These are phyloP conservation scores for Lactifluus subvellereus DNA, from an alignment of 768 basidiomycete genomes.

Conservation along the genomic window DNA sequence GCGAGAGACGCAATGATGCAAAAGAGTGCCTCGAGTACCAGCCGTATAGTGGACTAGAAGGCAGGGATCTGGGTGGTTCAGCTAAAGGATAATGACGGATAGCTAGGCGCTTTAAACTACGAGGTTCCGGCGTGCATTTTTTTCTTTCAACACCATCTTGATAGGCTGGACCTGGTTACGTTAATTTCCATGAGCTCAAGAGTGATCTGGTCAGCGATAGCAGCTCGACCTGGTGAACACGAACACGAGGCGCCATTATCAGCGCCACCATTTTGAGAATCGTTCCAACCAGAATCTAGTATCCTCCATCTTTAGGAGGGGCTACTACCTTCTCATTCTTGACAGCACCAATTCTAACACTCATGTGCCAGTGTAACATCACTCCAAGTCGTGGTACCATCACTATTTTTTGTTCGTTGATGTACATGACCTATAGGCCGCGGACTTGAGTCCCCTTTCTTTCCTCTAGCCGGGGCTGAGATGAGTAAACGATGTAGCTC, in stretches of 20 bases:
- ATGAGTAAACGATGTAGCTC: too few species aligned
- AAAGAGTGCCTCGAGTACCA: conserved; percentile 25
- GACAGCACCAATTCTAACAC: too few species aligned
- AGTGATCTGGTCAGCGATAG: neutral
- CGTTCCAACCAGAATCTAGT: neutral
- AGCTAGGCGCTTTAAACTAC: neutral
- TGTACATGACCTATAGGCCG: too few species aligned
- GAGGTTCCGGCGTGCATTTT: neutral
- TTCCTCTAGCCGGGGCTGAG: too few species aligned
- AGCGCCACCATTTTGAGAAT: neutral
- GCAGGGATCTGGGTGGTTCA: neutral
- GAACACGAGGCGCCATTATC: too few species aligned
- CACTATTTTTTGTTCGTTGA: too few species aligned
- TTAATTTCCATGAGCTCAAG: too few species aligned
- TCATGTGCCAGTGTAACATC: too few species aligned
- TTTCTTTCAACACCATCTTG: neutral
- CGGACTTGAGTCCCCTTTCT: too few species aligned
- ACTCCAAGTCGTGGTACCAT: too few species aligned
- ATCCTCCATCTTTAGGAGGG: neutral
- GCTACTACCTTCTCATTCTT: neutral
- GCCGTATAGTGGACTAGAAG: conserved; percentile 2
- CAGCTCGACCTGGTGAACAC: neutral
- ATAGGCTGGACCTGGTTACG: too few species aligned
- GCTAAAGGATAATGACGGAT: neutral
- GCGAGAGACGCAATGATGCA: conserved; percentile 25